Evolutionary conservation across 202 grass and related monocot species (phyloP), one percentile per base, ranked within the genome.

Genomic region (Schoenoplectus triqueter): DNA sequence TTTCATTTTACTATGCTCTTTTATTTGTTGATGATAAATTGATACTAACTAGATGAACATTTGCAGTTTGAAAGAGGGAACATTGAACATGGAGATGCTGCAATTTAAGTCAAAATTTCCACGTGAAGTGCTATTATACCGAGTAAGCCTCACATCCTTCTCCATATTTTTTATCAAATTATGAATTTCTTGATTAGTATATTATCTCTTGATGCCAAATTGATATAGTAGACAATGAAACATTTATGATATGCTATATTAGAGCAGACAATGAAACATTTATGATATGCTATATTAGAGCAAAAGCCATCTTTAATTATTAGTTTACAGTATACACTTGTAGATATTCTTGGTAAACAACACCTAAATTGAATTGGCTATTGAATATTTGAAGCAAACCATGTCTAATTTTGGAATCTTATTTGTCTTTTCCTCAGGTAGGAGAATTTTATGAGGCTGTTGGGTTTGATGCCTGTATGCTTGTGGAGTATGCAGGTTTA

Each of bases 401-500:
- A 39, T 59, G 8, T 42, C 5, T 42, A 17, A 41, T 82, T 69
- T 57, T 56, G 72, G 0, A 8, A 22, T 56, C 50, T 76, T 2
- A 39, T 39, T 40, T 76, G 51, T 85, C 48, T 63, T 47, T 61
- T 86, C 72, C 85, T 84, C 85, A 98, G 95, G 95, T 98, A 73
- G 95, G 95, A 80, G 95, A 98, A 41, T 98, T 98, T 80, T 98
- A 98, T 9, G 95, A 98, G 82, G 92, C 95, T 51, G 66, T 98
- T 82, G 95, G 95, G 59, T 98, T 98, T 90, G 95, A 98, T 92
- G 95, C 92, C 49, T 98, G 95, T 87, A 92, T 98, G 85, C 92
- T 98, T 67, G 92, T 98, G 75, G 95, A 98, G 84, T 86, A 95
- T 88, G 95, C 92, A 13, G 95, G 95, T 78, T 87, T 98, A 92